Base-by-base conservation (phyloP, 495 filamentous ascomycete species). In the Aspergillus avenaceus region DNA sequence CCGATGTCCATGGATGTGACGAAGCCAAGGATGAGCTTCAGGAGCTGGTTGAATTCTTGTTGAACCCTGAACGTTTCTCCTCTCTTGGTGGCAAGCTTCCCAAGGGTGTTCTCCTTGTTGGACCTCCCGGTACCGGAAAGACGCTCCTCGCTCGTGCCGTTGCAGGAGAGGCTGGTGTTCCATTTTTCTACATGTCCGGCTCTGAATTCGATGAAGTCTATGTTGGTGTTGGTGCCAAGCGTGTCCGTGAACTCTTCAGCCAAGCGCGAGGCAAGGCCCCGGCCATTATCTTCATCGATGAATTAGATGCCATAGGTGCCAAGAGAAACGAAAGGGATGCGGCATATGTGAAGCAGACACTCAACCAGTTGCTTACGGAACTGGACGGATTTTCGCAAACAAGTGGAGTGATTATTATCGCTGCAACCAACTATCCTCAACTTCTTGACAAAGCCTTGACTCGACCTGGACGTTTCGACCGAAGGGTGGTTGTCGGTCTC, bases 141-240 rank as follows among this genome's bases (percentile, higher is more conserved):
- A 98, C 93, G n/a, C 79, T 98, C 32, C 81, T 98, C 48, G 93
- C 93, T 50, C 87, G 95, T 55, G 93, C 93, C 9, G 93, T 98
- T 44, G 93, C 93, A 46, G 93, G 93, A 23, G 93, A 98, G 74
- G 90, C 93, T 36, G 93, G 93, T 50, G 95, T 97, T 18, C 93
- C 93, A 1, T 97, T 97, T 80, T 98, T 97, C 79, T 97, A 93
- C 78, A 97, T 98, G 92, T 97, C 95, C 56, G 93, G 93, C 23
- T 91, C 87, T 49, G 95, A 98, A 66, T 98, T 98, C 62, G 93
- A 98, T 61, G 93, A 98, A 66, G 87, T 98, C 32, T 98, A 96
- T 60, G 95, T 98, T 21, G 93, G 93, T 58, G 95, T 98, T 45
- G 93, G 93, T 58, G 93, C 93, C 41, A 97, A 97, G 75, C 89